These are phyloP conservation scores for Fusarium siculi DNA, from an alignment of 2,329 filamentous ascomycete species.

Conservation along the genomic window DNA sequence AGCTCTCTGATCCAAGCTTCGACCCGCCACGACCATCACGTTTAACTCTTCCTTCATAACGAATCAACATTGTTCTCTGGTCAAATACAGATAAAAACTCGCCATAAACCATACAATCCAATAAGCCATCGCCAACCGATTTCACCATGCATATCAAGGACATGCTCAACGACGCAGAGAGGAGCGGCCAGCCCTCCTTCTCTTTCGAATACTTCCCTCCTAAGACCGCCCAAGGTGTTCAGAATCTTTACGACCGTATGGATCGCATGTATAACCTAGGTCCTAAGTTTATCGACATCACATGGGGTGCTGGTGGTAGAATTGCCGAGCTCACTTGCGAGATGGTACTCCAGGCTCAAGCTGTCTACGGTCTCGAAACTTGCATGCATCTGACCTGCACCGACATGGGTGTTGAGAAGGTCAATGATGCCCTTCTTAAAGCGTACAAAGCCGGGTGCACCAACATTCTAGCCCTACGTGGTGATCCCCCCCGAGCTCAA, in stretches of 20 bases:
- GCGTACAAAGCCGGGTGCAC: slow-evolving; percentile 97
- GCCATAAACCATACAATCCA: not conserved
- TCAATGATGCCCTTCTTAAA: slow-evolving; percentile 86
- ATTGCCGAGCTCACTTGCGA: slow-evolving; percentile 93
- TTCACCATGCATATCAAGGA: slow-evolving; percentile 92
- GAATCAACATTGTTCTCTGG: not conserved
- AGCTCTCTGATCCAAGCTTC: slow-evolving; percentile 25
- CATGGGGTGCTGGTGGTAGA: slow-evolving; percentile 95
- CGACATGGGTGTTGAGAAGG: slow-evolving; percentile 93
- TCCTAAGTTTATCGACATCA: slow-evolving; percentile 97
- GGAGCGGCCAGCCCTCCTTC: slow-evolving; percentile 85
- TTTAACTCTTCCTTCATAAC: not conserved
- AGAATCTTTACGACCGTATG: slow-evolving; percentile 99
- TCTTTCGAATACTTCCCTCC: slow-evolving; percentile 99
- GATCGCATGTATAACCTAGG: slow-evolving; percentile 97
- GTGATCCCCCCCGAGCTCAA: slow-evolving; percentile 92
- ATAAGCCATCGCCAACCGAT: slow-evolving; percentile 1
- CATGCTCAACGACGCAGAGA: slow-evolving; percentile 85
- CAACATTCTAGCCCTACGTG: slow-evolving; percentile 93
- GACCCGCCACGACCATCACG: slow-evolving; percentile 17
- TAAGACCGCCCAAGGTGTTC: slow-evolving; percentile 96
- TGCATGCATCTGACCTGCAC: slow-evolving; percentile 99
- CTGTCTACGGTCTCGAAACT: slow-evolving; percentile 94
- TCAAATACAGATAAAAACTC: not conserved
- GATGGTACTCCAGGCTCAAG: slow-evolving; percentile 96